phyloP scores from a whole-genome alignment of 202 grass and related monocot species.

The Panicum hallii region DNA sequence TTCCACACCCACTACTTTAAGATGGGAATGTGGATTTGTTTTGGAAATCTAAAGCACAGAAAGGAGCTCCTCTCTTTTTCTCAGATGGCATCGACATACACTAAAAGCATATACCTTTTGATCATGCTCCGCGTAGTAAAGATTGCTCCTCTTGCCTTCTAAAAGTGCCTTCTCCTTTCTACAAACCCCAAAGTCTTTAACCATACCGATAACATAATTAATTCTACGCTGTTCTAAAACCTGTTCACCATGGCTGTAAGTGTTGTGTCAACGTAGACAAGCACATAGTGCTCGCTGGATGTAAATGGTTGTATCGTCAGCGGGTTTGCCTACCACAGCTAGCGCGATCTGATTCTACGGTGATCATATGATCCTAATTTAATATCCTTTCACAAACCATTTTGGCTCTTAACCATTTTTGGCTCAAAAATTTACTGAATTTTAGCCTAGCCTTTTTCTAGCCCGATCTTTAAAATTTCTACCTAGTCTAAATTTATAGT shows the following conservation, averaged over 20 bases:
- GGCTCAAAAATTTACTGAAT: no score
- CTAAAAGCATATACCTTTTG: slow-evolving; percentile 86
- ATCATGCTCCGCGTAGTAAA: slow-evolving; percentile 59
- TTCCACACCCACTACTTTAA: slow-evolving; percentile 74
- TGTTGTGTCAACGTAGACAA: neutral
- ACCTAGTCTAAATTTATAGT: no score
- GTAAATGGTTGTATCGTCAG: neutral
- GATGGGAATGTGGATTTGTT: slow-evolving; percentile 69
- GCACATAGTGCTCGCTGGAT: neutral
- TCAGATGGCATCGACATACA: slow-evolving; percentile 92
- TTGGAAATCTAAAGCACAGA: slow-evolving; percentile 76
- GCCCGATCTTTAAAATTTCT: no score
- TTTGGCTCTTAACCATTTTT: no score
- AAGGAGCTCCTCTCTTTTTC: slow-evolving; percentile 60
- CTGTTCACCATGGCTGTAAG: neutral
- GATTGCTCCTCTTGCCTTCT: slow-evolving; percentile 62
- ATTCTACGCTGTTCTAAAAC: neutral
- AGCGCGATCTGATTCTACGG: no score
- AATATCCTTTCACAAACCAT: no score
- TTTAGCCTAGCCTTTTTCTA: no score
- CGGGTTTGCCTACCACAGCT: no score
- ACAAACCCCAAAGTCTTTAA: slow-evolving; percentile 59
- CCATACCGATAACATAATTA: slow-evolving; percentile 35
- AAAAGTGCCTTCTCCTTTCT: slow-evolving; percentile 71
- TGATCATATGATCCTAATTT: no score